These are phyloP conservation scores for Globisporangium parvum DNA, from an alignment of 352 stramenopile species.

Conservation along the genomic window DNA sequence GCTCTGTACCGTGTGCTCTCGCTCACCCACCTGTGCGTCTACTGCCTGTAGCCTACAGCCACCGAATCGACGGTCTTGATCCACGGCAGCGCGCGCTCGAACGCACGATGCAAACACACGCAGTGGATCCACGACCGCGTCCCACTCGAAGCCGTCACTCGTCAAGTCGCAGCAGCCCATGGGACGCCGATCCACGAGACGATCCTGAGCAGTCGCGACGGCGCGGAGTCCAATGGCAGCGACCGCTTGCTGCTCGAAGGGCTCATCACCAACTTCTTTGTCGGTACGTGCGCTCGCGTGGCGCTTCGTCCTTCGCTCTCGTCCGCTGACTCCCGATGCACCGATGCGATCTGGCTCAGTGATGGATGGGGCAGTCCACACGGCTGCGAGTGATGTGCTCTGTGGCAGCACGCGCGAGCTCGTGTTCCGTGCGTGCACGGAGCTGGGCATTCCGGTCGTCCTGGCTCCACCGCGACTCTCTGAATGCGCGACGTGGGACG, in stretches of 20 bases:
- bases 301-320: neutral
- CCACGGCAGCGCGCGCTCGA: conserved; percentile 30
- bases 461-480: conserved; percentile 45
- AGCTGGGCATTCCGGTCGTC: conserved; percentile 53
- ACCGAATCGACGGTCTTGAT: conserved; percentile 41
- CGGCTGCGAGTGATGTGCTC: conserved; percentile 37
- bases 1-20: neutral
- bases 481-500: conserved; percentile 46
- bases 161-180: conserved; percentile 12
- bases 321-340: neutral
- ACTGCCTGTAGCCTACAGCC: conserved; percentile 18
- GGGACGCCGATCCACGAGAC: conserved; percentile 45
- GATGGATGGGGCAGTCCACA: conserved; percentile 38
- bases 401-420: conserved; percentile 54
- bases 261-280: conserved; percentile 77
- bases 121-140: conserved; percentile 58
- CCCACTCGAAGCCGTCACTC: conserved; percentile 34
- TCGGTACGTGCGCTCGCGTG: conserved; percentile 26
- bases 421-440: conserved; percentile 49
- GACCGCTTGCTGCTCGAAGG: conserved; percentile 58
- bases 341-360: conserved; percentile 20
- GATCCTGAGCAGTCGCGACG: conserved; percentile 28
- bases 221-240: neutral
- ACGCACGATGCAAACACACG: conserved; percentile 63
- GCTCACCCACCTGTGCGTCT: too few species aligned